A percentile compares a stretch with the other conserved stretches of the same genome.
Conservation (phyloP, 2,329 filamentous ascomycete genomes). For the Colletotrichum neosansevieriae region DNA sequence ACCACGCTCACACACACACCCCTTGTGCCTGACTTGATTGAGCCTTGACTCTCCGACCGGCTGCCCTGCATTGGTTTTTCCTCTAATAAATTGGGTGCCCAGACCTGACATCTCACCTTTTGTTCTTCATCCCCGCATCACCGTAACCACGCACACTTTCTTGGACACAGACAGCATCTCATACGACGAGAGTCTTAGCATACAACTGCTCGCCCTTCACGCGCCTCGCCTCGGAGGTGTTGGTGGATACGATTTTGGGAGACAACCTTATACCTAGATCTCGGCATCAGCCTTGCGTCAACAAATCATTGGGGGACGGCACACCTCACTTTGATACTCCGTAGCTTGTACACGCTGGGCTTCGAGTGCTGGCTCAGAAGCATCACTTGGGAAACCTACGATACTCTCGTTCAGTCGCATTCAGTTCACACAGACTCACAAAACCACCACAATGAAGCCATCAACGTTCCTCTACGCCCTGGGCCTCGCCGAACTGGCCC, state of each 20-base stretch:
- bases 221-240: conserved; percentile 8
- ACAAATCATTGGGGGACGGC: neutral
- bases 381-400: neutral
- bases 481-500: conserved; percentile 13
- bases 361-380: neutral
- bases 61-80: conserved; percentile 1
- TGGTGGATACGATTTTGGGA: neutral
- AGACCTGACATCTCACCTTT: conserved; percentile 24
- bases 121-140: conserved; percentile 4
- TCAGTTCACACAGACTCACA: neutral
- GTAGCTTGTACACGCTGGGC: neutral
- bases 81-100: conserved; percentile 32
- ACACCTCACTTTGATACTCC: neutral
- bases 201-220: neutral
- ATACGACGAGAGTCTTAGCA: neutral
- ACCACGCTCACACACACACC: neutral
- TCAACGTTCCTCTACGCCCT: conserved; percentile 27
- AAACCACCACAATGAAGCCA: conserved; percentile 29
- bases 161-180: neutral
- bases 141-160: neutral
- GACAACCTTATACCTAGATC: neutral
- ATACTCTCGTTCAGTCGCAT: neutral
- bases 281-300: neutral
- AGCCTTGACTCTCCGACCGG: neutral
- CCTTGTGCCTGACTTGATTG: conserved; percentile 11